Percentiles rank a stretch among this genome's conserved stretches.
Conservation (phyloP, 345 rosid genomes). For the Turritis glabra region DNA sequence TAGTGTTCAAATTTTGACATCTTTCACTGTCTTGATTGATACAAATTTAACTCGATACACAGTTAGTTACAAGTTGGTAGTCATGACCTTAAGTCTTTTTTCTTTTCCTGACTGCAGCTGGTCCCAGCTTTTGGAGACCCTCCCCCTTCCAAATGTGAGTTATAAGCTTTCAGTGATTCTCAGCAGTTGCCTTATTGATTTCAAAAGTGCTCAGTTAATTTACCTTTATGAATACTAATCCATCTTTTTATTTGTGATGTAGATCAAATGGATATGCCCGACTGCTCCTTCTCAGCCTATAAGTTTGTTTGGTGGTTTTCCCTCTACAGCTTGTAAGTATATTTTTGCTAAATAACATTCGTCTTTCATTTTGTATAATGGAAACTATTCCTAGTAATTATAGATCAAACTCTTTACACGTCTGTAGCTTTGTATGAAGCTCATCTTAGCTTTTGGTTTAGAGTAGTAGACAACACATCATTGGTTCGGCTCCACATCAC, state of each 20-base stretch:
- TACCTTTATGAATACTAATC: conserved; percentile 3
- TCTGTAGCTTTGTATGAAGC: background rate
- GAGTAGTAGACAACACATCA: background rate
- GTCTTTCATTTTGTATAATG: background rate
- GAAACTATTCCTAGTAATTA: background rate
- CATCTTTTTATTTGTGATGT: conserved; percentile 27
- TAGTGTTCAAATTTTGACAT: conserved; percentile 22
- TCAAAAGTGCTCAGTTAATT: background rate
- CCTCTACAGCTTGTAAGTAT: conserved; percentile 92
- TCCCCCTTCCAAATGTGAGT: conserved; percentile 94
- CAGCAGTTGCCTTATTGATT: background rate
- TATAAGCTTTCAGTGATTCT: conserved; percentile 5
- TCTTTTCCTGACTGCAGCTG: conserved; percentile 67
- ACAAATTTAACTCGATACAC: background rate
- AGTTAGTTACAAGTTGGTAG: conserved; percentile 1
- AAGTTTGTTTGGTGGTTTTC: conserved; percentile 91
- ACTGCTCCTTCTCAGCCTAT: conserved; percentile 95
- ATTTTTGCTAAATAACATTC: conserved; percentile 17
- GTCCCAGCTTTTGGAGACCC: conserved; percentile 94
- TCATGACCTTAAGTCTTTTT: background rate
- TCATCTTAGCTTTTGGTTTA: background rate
- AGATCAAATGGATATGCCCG: conserved; percentile 99
- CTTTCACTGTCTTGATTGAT: background rate
- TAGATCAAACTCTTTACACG: background rate
- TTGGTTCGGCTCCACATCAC: conserved; percentile 4